Percentiles rank a stretch among this genome's conserved stretches.
Evolutionary conservation across 345 rosid genomes (phyloP).

Genomic region (Streptanthus diversifolius): DNA sequence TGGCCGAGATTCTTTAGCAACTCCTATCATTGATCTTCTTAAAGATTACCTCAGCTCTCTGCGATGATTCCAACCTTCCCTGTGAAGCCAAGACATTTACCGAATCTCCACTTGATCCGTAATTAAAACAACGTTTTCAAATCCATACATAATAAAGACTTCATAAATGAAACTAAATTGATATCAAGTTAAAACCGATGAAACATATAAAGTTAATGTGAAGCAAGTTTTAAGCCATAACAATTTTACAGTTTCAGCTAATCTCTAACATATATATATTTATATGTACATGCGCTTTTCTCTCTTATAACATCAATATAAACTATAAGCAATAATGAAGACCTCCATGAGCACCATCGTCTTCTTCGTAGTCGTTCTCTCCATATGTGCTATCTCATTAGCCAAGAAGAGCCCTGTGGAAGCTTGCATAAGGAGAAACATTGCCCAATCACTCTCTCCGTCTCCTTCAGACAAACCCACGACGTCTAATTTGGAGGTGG

Average conservation of each 20-base stretch:
- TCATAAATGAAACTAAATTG: not conserved
- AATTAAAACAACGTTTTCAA: not conserved
- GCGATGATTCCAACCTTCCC: slow-evolving; percentile 29
- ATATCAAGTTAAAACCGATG: not conserved
- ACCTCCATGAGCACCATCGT: not conserved
- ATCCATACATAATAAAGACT: not conserved
- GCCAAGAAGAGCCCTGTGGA: slow-evolving; percentile 6
- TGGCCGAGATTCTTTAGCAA: slow-evolving; percentile 48
- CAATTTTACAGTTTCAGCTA: slow-evolving; percentile 6
- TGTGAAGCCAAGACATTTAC: not conserved
- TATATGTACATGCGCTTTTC: not conserved
- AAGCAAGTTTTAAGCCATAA: not conserved
- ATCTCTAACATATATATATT: not conserved
- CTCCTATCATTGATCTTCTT: slow-evolving; percentile 56
- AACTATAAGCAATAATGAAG: slow-evolving; percentile 18
- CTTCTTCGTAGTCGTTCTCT: slow-evolving; percentile 3
- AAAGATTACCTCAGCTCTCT: slow-evolving; percentile 75
- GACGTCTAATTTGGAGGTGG: not conserved
- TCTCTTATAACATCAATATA: not conserved
- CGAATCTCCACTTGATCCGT: not conserved
- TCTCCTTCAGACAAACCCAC: not conserved
- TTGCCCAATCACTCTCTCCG: not conserved
- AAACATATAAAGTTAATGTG: slow-evolving; percentile 11
- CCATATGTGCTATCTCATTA: not conserved
- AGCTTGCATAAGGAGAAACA: slow-evolving; percentile 15